These are phyloP conservation scores for Didymella glomerata DNA, from an alignment of 2,329 filamentous ascomycete genomes.

Conservation along the genomic window DNA sequence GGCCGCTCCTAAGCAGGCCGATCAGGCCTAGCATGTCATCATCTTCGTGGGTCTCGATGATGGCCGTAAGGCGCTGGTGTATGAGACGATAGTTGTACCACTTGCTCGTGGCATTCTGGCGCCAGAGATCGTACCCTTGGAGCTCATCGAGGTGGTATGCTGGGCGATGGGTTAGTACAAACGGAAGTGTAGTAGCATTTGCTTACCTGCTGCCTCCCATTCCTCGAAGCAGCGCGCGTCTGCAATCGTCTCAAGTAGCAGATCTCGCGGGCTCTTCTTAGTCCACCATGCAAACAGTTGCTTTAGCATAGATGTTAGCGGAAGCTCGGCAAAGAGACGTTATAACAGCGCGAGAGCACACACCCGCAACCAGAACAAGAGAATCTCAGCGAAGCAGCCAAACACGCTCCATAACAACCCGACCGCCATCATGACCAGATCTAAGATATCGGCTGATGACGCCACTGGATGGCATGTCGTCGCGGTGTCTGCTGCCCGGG, in stretches of 20 bases:
- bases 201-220: conserved; percentile 74
- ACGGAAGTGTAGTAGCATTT: background rate
- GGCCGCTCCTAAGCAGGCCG: conserved; percentile 79
- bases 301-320: conserved; percentile 56
- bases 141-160: conserved; percentile 83
- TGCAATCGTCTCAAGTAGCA: conserved; percentile 71
- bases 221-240: conserved; percentile 78
- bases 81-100: conserved; percentile 90
- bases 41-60: conserved; percentile 73
- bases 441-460: conserved; percentile 19
- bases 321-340: conserved; percentile 2
- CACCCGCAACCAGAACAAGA: conserved; percentile 54
- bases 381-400: conserved; percentile 48
- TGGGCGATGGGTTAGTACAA: background rate
- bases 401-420: conserved; percentile 40
- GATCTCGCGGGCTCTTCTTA: conserved; percentile 69
- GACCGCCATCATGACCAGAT: conserved; percentile 32
- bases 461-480: conserved; percentile 31
- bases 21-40: conserved; percentile 78
- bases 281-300: conserved; percentile 73
- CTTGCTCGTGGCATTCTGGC: conserved; percentile 79
- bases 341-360: conserved; percentile 28
- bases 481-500: conserved; percentile 37
- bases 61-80: conserved; percentile 74
- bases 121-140: conserved; percentile 83